Conservation (phyloP, 345 rosid species). For the Iberis pinnata region DNA sequence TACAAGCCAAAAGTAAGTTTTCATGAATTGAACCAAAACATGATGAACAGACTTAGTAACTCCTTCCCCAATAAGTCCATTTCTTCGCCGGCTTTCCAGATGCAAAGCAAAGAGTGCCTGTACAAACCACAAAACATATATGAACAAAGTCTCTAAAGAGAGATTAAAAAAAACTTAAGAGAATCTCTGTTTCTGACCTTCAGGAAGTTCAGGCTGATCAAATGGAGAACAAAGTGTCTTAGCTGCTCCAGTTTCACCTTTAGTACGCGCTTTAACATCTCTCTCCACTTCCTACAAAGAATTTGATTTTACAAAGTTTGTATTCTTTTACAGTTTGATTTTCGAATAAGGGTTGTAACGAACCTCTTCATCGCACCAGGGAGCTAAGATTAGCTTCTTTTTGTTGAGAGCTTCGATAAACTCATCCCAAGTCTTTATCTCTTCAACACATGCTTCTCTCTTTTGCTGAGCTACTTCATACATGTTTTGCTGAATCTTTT, state of each 20-base stretch:
- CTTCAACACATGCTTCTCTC: constrained; percentile 66
- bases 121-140: neutral
- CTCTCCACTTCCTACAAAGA: constrained; percentile 71
- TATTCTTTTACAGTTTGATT: neutral
- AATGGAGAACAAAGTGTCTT: constrained; percentile 90
- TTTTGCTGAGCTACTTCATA: constrained; percentile 59
- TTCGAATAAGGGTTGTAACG: neutral
- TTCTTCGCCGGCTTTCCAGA: constrained; percentile 87
- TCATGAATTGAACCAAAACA: constrained; percentile 3
- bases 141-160: neutral
- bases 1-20: constrained; percentile 11
- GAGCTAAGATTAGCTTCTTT: constrained; percentile 87
- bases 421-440: constrained; percentile 75
- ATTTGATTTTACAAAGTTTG: neutral
- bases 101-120: constrained; percentile 84
- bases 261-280: constrained; percentile 79
- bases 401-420: constrained; percentile 62
- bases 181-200: constrained; percentile 18
- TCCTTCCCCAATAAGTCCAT: constrained; percentile 99
- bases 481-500: constrained; percentile 58
- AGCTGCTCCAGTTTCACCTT: constrained; percentile 90
- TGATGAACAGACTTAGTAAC: constrained; percentile 44
- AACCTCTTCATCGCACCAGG: constrained; percentile 98
- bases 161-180: neutral
- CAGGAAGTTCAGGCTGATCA: constrained; percentile 78